phyloP scores from a whole-genome alignment of 2,329 filamentous ascomycete genomes.

The Ascochyta clinopodiicola region DNA sequence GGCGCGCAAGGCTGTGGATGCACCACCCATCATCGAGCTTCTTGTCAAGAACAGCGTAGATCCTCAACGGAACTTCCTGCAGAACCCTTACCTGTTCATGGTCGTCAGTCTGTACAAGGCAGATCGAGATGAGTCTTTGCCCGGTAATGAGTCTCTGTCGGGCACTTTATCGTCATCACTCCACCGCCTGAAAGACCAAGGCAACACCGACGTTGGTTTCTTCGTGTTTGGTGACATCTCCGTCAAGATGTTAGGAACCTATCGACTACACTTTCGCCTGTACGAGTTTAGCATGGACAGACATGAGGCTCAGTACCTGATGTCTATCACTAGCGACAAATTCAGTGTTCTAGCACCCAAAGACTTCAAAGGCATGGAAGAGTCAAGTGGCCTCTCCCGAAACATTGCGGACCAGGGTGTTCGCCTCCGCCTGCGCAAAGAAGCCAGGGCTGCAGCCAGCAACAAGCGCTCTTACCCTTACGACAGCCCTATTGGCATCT shows the following conservation, averaged over 20 bases:
- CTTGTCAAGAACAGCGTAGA: constrained; percentile 58
- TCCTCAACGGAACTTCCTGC: constrained; percentile 67
- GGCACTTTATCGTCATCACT: constrained; percentile 82
- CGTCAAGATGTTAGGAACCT: constrained; percentile 74
- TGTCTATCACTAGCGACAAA: constrained; percentile 64
- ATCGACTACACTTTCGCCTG: constrained; percentile 76
- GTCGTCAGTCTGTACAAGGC: constrained; percentile 61
- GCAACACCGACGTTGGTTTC: constrained; percentile 80
- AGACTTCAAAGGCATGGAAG: constrained; percentile 78
- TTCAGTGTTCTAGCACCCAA: constrained; percentile 72
- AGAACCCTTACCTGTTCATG: constrained; percentile 71
- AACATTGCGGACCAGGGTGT: constrained; percentile 89
- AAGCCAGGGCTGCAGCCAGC: constrained; percentile 63
- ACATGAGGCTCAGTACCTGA: constrained; percentile 54
- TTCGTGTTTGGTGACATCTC: constrained; percentile 93
- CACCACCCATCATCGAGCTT: constrained; percentile 83
- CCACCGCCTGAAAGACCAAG: constrained; percentile 78
- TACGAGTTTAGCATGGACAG: constrained; percentile 58
- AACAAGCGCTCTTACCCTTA: constrained; percentile 33
- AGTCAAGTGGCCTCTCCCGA: constrained; percentile 81
- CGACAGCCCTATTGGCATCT: constrained; percentile 14
- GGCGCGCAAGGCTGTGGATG: constrained; percentile 86
- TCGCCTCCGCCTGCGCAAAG: constrained; percentile 80
- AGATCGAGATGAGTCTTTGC: constrained; percentile 55
- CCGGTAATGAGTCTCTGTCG: constrained; percentile 61